Evolutionary conservation across 2,329 filamentous ascomycete species (phyloP), one percentile per base, ranked within the genome.

Genomic region (Aspergillus hiratsukae): DNA sequence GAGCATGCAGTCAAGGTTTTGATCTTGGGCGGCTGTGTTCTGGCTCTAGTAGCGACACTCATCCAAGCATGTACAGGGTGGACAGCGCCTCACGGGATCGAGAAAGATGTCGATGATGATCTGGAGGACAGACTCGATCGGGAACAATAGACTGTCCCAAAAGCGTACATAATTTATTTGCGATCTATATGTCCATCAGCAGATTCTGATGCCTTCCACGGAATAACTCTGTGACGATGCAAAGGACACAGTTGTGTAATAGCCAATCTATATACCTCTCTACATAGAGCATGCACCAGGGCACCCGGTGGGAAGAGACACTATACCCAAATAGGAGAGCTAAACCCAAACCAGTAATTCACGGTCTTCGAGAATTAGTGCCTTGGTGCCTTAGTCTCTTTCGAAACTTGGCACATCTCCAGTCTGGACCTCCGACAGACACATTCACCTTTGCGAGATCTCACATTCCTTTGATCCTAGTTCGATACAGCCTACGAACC

Each of bases 1-100:
- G 76, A 81, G 53, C 72, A 75, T n/a, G 82, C 80, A 0, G 63
- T 86, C 21, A 78, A 74, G 51, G 74, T 74, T 6, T 67, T 87
- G 45, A 85, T 84, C 60, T 56, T 84, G 27, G 78, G 76, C 4
- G 81, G 78, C 0, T 77, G 78, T 17, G 77, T 71, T 0, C 62
- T 86, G 50, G 79, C 80, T 1, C 55, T 81, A 11, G 50, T 76
- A 2, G 80, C 82, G 60, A 72, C 80, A 1, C 60, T 80, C 2
- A 68, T 84, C 17, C 84, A 87, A 64, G 83, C 83, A 4, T 78
- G 78, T 1, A 83, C 83, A 1, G 84, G 84, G 2, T 86, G 83
- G 83, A 77, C 66, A 21, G 69, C 72, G 14, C 54, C 37, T n/a
- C 50, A 11, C n/a, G 53, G 58, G 40, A 48, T 53, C 11, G 53